Base-by-base conservation (phyloP, 2,329 filamentous ascomycete species). In the Colletotrichum eremochloae region DNA sequence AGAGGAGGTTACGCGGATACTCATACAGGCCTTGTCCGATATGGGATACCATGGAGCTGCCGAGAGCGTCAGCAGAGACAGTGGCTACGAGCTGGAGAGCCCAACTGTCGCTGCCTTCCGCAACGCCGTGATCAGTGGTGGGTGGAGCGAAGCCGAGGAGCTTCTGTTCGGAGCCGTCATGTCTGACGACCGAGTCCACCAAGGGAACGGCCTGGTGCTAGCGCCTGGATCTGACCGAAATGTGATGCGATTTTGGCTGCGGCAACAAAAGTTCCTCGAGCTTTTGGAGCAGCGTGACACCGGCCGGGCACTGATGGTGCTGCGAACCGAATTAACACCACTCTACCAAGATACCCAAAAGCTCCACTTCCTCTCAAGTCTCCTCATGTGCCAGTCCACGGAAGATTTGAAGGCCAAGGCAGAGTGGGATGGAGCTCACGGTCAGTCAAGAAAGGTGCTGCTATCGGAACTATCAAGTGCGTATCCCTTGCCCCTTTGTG, bases 241-340 rank as follows among this genome's bases (percentile, higher is more conserved):
- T 75, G 87, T 92, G 64, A 96, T 99, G 93, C 88, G 92, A 58
- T 98, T 98, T 81, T 92, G 91, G 85, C 86, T 99, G 77, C 89
- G 96, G 75, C 93, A 97, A 79, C 96, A 99, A 80, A 98, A 98
- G 81, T 99, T 96, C 77, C 86, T 99, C 40, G 96, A 99, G 83
- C 85, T 97, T 11, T 84, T 99, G 55, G 95, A 98, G 80, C 86
- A 87, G 77, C 87, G 91, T 75, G 91, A 98, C 76, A 89, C 94
- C 11, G 87, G 87, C 18, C 87, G 88, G 63, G 96, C 96, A 9
- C 86, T 99, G 69, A 87, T 88, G 78, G 94, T 98, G n/a, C 87
- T 99, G 57, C 91, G 96, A 29, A 91, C 90, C 74, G 96, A 99
- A 84, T 84, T 99, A 67, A 96, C 95, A 0, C 95, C 96, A 0